phyloP scores from a whole-genome alignment of 2,329 filamentous ascomycete genomes.

The Fusarium avenaceum region DNA sequence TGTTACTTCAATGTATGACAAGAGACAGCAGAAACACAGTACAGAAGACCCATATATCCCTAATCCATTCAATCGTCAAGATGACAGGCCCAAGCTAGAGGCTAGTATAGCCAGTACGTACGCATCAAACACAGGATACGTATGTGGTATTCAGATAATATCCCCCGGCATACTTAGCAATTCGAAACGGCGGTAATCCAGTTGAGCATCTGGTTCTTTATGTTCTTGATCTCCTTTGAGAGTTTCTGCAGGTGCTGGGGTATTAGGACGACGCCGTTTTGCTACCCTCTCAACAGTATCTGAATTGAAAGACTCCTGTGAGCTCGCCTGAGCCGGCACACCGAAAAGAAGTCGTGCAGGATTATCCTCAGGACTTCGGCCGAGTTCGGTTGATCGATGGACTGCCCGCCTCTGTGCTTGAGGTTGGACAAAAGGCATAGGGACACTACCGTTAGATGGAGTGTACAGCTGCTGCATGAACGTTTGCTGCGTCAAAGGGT shows the following conservation, averaged over 20 bases:
- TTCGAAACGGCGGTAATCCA: slow-evolving; percentile 42
- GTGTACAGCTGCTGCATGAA: slow-evolving; percentile 58
- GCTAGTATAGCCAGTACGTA: not conserved
- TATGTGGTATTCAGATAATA: not conserved
- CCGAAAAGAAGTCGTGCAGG: slow-evolving; percentile 11
- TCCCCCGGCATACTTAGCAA: slow-evolving; percentile 8
- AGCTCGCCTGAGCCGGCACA: slow-evolving; percentile 23
- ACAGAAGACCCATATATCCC: not conserved
- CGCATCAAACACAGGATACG: not conserved
- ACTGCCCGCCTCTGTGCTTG: slow-evolving; percentile 33
- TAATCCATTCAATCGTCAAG: not conserved
- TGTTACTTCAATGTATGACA: slow-evolving; percentile 2
- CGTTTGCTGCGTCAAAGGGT: slow-evolving; percentile 56
- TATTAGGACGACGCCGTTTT: slow-evolving; percentile 61
- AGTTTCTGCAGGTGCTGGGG: slow-evolving; percentile 55
- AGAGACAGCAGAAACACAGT: slow-evolving; percentile 3
- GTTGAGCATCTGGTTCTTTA: slow-evolving; percentile 48
- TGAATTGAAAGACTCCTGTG: slow-evolving; percentile 24
- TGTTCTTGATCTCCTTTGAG: slow-evolving; percentile 65
- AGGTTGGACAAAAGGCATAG: slow-evolving; percentile 27
- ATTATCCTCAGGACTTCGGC: slow-evolving; percentile 21
- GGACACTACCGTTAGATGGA: slow-evolving; percentile 43
- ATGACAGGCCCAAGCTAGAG: not conserved
- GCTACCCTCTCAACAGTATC: slow-evolving; percentile 52
- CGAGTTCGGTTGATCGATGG: slow-evolving; percentile 12